Evolutionary conservation across 2,329 filamentous ascomycete genomes (phyloP), one percentile per base, ranked within the genome.

Genomic region (Leptoxyphium fumago): DNA sequence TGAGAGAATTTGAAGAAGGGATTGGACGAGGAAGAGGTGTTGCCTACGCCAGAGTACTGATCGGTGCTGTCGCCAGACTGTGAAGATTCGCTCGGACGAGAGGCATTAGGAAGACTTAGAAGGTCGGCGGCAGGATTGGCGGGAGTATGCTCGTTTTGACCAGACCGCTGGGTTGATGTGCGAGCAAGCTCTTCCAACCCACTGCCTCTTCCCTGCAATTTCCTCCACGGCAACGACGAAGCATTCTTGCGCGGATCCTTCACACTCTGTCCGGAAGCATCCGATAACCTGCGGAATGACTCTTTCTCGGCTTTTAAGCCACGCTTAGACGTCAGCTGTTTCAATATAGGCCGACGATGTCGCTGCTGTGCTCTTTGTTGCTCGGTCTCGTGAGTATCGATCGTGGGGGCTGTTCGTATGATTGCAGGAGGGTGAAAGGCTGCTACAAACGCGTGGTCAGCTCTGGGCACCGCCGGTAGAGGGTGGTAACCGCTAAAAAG

Each of bases 381-480:
- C 17, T 47, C 43, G 5, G 48, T 46, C 45, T 43, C 43, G 26
- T 46, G 42, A 9, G 14, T 46, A 17, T 26, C 18, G 10, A 79
- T 74, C 8, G 87, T 91, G 9, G 91, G 88, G 13, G 88, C 84
- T 10, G 89, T 96, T 41, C 84, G 94, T 61, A 96, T 91, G 59
- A 96, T 96, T 15, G 72, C 71, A 13, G 78, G 78, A 34, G 75
- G 60, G 18, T 61, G 62, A 15, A 15, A 15, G 15, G 15, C 13
- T 13, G 32, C 5, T 13, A 5, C 4, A 36, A 13, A 36, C 32
- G 11, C 32, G 15, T 15, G 32, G 15, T 13, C 9, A 13, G 32
- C 15, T 46, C 68, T 51, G 7, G 57, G 46, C 29, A 66, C 66
- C 42, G 70, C 57, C 8, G 67, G 65, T 48, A 66, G 67, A 30